Evolutionary conservation across 805 yeast species (phyloP), one percentile per base, ranked within the genome.

Genomic region (Lachancea fermentati): DNA sequence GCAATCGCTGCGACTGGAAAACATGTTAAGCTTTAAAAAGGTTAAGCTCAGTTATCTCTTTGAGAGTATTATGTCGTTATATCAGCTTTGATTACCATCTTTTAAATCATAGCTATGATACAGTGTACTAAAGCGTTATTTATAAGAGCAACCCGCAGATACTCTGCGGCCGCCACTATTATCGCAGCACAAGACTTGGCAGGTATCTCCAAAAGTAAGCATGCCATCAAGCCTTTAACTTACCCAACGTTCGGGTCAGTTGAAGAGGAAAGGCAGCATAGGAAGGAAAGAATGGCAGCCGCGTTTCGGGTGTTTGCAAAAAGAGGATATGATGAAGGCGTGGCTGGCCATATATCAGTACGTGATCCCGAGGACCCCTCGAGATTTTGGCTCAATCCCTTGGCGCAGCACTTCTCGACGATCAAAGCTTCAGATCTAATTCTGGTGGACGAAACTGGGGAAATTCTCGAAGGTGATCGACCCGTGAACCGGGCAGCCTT

Each of bases 401-500:
- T 26, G 30, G 30, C 30, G 30, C 30, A 26, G 13, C 30, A 26
- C 13, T 26, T 26, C 13, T 26, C 30, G 12, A 26, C 30, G 12
- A 26, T 26, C 30, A 26, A 26, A 4, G 3, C 30, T 4, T n/a
- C 13, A n/a, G 30, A 26, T 26, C 13, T 26, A 14, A 26, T 26
- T n/a, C 30, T 26, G 12, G 30, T 26, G 4, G 4, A 26, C 30
- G 13, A 26, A n/a, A n/a, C 30, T 34, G 85, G 85, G 24, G 72
- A 76, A 39, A 67, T 79, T 32, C 67, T 80, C 43, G 65, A 63
- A 13, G 85, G 81, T 22, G 84, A 83, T 34, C 58, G 57, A 34
- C 68, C 67, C 17, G 71, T 80, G 44, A 80, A 80, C 55, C 74
- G 78, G 37, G 87, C 87, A 8, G 87, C 86, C 0, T 81, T 79